Evolutionary conservation across 192 early-diverging fungal species (phyloP).

Genomic region (Backusella circina): DNA sequence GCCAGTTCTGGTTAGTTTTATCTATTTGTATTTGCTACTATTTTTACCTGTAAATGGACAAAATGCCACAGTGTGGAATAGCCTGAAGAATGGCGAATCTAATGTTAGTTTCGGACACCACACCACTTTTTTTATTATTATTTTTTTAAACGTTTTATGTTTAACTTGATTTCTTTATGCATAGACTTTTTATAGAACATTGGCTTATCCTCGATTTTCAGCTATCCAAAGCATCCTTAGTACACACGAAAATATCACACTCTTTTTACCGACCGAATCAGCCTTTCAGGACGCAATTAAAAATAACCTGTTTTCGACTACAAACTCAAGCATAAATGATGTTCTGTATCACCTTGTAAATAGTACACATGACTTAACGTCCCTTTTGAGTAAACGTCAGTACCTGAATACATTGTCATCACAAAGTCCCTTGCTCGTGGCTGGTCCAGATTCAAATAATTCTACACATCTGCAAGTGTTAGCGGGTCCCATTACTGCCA

Average conservation of each 20-base stretch:
- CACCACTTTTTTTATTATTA: background rate
- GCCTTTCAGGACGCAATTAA: conserved; percentile 7
- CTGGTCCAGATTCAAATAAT: background rate
- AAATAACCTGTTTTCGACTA: background rate
- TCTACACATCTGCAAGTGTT: background rate
- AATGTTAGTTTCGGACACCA: background rate
- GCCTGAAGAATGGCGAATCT: background rate
- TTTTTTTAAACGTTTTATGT: background rate
- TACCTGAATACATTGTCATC: background rate
- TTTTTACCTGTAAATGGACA: conserved; percentile 1
- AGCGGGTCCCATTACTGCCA: background rate
- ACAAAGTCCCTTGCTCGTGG: conserved; percentile 1
- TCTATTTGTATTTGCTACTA: conserved; percentile 2
- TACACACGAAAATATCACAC: background rate
- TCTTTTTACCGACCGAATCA: conserved; percentile 16
- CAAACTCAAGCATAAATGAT: background rate
- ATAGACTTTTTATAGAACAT: background rate
- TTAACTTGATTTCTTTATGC: background rate
- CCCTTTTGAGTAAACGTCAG: background rate
- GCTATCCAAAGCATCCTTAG: background rate
- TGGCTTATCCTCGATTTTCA: background rate
- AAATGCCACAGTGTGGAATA: background rate
- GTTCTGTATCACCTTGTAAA: background rate
- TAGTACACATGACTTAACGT: background rate
- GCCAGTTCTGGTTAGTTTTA: conserved; percentile 2